These are phyloP conservation scores for Hsuehochloa calcarea DNA, from an alignment of 176 grass and related monocot genomes.

Conservation along the genomic window DNA sequence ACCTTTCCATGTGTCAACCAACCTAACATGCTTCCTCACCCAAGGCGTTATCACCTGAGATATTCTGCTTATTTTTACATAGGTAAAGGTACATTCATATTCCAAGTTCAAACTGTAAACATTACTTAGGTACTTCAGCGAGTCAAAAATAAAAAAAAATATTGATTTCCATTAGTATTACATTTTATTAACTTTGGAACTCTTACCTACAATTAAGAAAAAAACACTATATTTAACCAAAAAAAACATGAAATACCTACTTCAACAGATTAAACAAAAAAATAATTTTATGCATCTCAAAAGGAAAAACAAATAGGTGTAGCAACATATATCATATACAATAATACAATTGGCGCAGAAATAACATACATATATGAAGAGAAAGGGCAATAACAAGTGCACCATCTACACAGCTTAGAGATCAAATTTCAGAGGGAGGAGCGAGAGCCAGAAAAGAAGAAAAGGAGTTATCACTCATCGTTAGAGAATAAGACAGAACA, in stretches of 20 bases:
- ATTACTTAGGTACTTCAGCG: neutral
- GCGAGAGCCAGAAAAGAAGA: neutral
- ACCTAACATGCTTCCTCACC: conserved; percentile 7
- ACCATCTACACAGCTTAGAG: neutral
- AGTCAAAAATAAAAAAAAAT: neutral
- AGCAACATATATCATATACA: neutral
- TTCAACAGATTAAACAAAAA: neutral
- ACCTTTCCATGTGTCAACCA: neutral
- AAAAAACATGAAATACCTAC: neutral
- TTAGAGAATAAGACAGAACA: neutral
- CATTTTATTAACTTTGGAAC: neutral
- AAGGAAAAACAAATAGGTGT: neutral
- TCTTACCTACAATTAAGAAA: neutral
- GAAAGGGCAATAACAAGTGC: neutral
- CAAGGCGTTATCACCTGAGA: neutral
- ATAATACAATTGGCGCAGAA: neutral
- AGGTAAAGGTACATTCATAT: no score
- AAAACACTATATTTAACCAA: neutral
- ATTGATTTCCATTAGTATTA: neutral
- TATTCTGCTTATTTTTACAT: neutral
- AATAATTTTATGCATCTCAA: neutral
- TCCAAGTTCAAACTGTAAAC: neutral
- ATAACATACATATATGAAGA: neutral
- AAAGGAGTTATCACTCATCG: neutral
- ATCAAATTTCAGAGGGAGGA: neutral